Percentiles rank a stretch among this genome's conserved stretches.
Evolutionary conservation across 768 basidiomycete genomes (phyloP).

Genomic region (Pilatotrama ljubarskyi): DNA sequence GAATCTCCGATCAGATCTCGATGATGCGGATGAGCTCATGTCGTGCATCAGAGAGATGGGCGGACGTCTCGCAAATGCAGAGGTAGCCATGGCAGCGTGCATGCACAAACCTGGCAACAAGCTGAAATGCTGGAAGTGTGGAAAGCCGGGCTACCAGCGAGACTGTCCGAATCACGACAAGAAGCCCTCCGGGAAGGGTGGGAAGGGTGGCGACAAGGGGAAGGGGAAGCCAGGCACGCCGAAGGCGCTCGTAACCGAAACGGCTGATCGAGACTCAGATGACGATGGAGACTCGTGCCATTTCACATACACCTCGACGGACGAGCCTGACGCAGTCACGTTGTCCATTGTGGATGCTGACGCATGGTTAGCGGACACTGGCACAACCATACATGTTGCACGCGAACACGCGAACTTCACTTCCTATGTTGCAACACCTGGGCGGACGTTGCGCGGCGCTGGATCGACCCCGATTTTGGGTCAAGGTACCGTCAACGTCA

Average conservation of each 20-base stretch:
- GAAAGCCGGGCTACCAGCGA: constrained; percentile 3
- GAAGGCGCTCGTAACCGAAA: constrained; percentile 1
- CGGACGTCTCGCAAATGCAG: background rate
- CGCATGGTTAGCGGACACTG: constrained; percentile 22
- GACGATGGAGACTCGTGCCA: constrained; percentile 12
- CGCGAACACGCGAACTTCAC: constrained; percentile 11
- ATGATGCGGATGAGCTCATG: background rate
- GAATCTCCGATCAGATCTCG: background rate
- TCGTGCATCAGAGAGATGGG: background rate
- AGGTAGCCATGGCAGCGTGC: no score
- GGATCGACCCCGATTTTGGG: constrained; percentile 18
- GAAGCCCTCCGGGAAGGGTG: background rate
- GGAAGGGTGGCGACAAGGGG: background rate
- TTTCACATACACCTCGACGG: background rate
- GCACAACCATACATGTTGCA: constrained; percentile 12
- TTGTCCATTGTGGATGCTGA: background rate
- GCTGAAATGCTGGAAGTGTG: constrained; percentile 3
- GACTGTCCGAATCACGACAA: constrained; percentile 15
- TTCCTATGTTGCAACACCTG: constrained; percentile 3
- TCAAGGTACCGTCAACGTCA: constrained; percentile 10
- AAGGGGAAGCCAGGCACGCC: background rate
- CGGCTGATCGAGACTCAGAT: background rate
- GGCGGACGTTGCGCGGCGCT: constrained; percentile 10
- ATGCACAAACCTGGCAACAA: no score
- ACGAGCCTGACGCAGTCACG: background rate